Evolutionary conservation across 1,139 yeast species (phyloP).

Genomic region (Lodderomyces oxycetoniae): DNA sequence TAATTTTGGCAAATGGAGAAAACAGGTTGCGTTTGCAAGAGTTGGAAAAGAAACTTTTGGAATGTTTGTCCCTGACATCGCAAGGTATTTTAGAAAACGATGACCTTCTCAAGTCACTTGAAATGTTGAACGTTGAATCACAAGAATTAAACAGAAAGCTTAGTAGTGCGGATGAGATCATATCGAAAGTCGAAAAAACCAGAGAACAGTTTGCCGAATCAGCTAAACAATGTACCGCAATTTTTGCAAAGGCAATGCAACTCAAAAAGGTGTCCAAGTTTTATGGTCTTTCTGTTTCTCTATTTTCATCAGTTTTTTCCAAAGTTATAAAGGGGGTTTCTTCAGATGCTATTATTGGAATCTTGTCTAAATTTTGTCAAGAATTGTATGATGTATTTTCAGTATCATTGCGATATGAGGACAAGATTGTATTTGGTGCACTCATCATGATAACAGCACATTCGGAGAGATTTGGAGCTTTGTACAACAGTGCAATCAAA

Average conservation of each 20-base stretch:
- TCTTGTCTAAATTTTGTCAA: constrained; percentile 37
- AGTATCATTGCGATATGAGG: constrained; percentile 45
- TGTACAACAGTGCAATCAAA: background rate
- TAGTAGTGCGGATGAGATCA: constrained; percentile 48
- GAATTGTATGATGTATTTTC: constrained; percentile 46
- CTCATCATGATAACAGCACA: constrained; percentile 31
- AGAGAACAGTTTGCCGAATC: constrained; percentile 47
- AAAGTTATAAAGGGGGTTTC: constrained; percentile 27
- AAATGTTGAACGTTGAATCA: constrained; percentile 61
- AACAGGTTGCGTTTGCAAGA: constrained; percentile 50
- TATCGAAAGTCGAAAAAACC: constrained; percentile 48
- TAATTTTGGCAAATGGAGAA: constrained; percentile 54
- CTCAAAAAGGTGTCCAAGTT: constrained; percentile 43
- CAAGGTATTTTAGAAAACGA: constrained; percentile 71
- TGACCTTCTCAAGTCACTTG: constrained; percentile 54
- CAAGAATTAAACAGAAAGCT: constrained; percentile 50
- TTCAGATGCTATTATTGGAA: constrained; percentile 23
- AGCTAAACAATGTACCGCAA: constrained; percentile 49
- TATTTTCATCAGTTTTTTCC: constrained; percentile 39
- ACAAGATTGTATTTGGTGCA: constrained; percentile 46
- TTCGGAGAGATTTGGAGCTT: constrained; percentile 11
- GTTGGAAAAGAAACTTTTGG: constrained; percentile 60
- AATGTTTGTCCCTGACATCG: constrained; percentile 51
- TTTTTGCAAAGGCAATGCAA: constrained; percentile 43
- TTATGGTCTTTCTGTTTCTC: constrained; percentile 56